phyloP scores from a whole-genome alignment of 2,329 filamentous ascomycete species.

The Ceratocystis cubensis region DNA sequence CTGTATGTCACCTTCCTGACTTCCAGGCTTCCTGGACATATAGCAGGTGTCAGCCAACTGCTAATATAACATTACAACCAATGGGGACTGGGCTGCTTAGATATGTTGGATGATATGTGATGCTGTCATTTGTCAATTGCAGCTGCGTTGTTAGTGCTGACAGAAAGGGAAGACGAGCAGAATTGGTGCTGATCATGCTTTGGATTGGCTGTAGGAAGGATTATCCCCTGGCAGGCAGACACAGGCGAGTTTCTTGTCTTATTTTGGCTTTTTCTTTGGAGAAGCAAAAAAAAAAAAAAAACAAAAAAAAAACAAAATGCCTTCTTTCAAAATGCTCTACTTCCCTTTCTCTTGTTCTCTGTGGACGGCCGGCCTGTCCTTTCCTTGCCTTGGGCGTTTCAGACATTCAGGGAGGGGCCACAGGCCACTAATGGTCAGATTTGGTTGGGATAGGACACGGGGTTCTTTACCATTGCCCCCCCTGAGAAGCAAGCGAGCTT shows the following conservation, averaged over 20 bases:
- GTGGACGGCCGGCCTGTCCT: background rate
- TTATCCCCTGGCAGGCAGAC: background rate
- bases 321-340: background rate
- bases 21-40: background rate
- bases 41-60: background rate
- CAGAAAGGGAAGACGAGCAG: background rate
- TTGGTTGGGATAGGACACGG: background rate
- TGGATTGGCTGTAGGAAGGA: slow-evolving; percentile 3
- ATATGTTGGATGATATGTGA: background rate
- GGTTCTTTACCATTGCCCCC: background rate
- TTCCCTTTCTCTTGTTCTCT: background rate
- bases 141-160: background rate
- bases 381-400: slow-evolving; percentile 7
- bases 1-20: slow-evolving; percentile 1
- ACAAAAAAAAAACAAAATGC: background rate
- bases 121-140: slow-evolving; percentile 1
- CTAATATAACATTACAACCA: background rate
- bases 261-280: background rate
- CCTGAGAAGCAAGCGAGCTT: background rate
- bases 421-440: background rate
- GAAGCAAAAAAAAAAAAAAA: background rate
- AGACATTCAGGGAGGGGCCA: slow-evolving; percentile 7
- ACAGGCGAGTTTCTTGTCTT: background rate
- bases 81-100: background rate
- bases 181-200: background rate